phyloP scores from a whole-genome alignment of 1,284 basidiomycete genomes.

The Earliella scabrosa region DNA sequence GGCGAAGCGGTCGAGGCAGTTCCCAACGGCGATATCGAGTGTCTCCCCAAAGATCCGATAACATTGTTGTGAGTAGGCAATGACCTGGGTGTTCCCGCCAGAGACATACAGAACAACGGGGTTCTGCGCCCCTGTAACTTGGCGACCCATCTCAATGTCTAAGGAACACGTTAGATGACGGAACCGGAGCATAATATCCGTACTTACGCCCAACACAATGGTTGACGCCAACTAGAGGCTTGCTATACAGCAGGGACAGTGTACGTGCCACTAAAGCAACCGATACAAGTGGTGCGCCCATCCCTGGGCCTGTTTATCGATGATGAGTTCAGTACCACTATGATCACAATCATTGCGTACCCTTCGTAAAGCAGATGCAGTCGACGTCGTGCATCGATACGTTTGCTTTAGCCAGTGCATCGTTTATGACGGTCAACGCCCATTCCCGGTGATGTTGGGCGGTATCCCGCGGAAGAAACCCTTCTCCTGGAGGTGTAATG shows the following conservation, averaged over 20 bases:
- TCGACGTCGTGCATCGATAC: conserved; percentile 81
- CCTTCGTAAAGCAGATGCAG: conserved; percentile 98
- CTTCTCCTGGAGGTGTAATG: conserved; percentile 97
- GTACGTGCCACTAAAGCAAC: conserved; percentile 96
- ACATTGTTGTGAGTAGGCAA: conserved; percentile 96
- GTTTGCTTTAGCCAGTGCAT: conserved; percentile 77
- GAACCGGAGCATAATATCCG: too few species aligned
- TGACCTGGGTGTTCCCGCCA: conserved; percentile 99
- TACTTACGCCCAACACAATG: conserved; percentile 97
- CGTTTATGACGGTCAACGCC: conserved; percentile 83
- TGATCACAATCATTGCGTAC: conserved; percentile 41
- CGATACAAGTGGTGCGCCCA: conserved; percentile 97
- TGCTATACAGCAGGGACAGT: conserved; percentile 84
- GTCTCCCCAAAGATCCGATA: conserved; percentile 99
- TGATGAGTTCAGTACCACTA: neutral
- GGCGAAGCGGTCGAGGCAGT: conserved; percentile 97
- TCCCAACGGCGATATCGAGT: conserved; percentile 98
- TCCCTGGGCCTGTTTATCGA: conserved; percentile 82
- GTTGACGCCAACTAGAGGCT: conserved; percentile 96
- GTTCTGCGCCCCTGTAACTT: conserved; percentile 93
- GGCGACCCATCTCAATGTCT: conserved; percentile 99
- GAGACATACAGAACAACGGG: conserved; percentile 99
- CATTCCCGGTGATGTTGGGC: conserved; percentile 96
- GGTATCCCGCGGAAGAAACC: conserved; percentile 95
- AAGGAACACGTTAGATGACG: too few species aligned